These are phyloP conservation scores for Psophocarpus tetragonolobus DNA, from an alignment of 306 rosid species.

Conservation along the genomic window DNA sequence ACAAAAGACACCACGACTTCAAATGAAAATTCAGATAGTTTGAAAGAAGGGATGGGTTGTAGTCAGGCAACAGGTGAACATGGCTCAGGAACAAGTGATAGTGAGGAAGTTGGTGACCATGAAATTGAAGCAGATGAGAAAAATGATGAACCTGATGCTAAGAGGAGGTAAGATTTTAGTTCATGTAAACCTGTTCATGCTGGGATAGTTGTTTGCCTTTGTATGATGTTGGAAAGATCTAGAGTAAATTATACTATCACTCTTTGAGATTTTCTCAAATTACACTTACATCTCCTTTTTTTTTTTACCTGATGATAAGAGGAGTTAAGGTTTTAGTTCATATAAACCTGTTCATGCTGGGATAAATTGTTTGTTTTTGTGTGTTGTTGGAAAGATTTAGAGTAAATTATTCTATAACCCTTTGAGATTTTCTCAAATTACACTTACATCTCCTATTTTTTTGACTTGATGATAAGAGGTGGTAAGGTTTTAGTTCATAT, in stretches of 20 bases:
- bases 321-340: too few species aligned
- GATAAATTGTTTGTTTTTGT: too few species aligned
- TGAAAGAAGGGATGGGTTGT: constrained; percentile 4
- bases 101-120: constrained; percentile 57
- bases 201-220: neutral
- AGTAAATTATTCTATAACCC: too few species aligned
- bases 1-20: constrained; percentile 41
- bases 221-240: neutral
- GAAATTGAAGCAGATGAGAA: constrained; percentile 47
- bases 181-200: neutral
- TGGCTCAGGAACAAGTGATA: constrained; percentile 58
- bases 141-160: constrained; percentile 62
- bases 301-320: too few species aligned
- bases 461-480: constrained; percentile 67
- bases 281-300: too few species aligned
- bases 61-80: constrained; percentile 53
- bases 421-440: too few species aligned
- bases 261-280: too few species aligned
- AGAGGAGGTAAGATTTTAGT: constrained; percentile 57
- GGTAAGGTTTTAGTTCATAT: constrained; percentile 37
- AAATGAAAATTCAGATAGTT: constrained; percentile 42
- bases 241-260: too few species aligned
- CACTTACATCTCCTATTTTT: too few species aligned
- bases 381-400: too few species aligned
- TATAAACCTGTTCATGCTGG: too few species aligned